Percentiles rank a stretch among this genome's conserved stretches.
These are phyloP conservation scores for Umbilicus rupestris DNA, from an alignment of 164 flowering plant genomes.

Conservation along the genomic window DNA sequence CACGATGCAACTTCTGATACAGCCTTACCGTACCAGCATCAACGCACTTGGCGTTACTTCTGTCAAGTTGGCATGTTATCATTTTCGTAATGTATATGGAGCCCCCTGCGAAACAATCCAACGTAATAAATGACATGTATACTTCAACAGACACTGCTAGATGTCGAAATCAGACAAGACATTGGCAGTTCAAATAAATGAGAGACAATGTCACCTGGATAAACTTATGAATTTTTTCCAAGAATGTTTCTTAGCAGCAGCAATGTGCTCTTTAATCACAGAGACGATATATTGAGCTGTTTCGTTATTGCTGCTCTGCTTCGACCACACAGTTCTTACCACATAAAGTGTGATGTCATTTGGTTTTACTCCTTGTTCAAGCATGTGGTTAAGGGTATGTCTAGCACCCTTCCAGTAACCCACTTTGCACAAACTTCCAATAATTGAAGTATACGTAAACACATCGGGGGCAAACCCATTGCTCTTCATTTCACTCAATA, in stretches of 20 bases:
- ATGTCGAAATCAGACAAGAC: too few relatives aligned
- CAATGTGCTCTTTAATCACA: background rate
- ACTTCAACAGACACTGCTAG: too few relatives aligned
- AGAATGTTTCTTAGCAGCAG: background rate
- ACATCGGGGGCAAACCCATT: constrained; percentile 6
- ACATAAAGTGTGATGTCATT: constrained; percentile 1
- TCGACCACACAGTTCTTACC: background rate
- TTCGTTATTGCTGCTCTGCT: background rate
- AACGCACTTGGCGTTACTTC: too few relatives aligned
- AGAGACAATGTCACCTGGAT: background rate
- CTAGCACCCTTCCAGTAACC: background rate
- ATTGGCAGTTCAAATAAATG: too few relatives aligned
- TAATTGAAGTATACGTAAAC: background rate
- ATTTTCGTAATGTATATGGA: too few relatives aligned
- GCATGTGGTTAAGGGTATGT: constrained; percentile 1
- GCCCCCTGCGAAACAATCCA: too few relatives aligned
- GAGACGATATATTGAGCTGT: background rate
- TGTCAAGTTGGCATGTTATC: too few relatives aligned
- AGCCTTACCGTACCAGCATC: too few relatives aligned
- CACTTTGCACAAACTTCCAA: constrained; percentile 2
- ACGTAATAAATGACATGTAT: too few relatives aligned
- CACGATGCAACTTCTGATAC: too few relatives aligned
- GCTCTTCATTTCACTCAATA: constrained; percentile 8
- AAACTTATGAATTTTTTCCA: background rate
- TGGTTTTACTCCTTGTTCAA: background rate